Evolutionary conservation across 257 asterid genomes (phyloP).

Genomic region (Ehretia macrophylla): DNA sequence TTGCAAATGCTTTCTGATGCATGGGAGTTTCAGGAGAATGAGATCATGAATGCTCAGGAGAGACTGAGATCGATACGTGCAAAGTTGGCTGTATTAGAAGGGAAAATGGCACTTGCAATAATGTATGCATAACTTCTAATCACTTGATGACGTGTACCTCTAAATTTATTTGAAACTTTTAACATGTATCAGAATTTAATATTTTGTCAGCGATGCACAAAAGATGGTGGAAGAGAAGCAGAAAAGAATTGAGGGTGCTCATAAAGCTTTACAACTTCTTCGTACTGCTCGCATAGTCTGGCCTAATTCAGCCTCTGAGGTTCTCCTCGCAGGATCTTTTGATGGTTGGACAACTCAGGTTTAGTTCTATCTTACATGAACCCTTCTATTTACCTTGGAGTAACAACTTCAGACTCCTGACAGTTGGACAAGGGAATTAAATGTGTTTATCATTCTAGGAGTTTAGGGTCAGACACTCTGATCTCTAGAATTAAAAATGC

Average conservation of each 20-base stretch:
- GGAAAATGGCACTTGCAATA: conserved; percentile 68
- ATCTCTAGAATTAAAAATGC: too few relatives aligned
- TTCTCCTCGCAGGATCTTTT: conserved; percentile 73
- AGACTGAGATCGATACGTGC: conserved; percentile 66
- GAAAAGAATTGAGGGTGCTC: conserved; percentile 50
- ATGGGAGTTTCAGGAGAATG: conserved; percentile 80
- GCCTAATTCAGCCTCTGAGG: conserved; percentile 80
- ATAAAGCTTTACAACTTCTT: conserved; percentile 58
- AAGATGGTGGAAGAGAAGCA: conserved; percentile 54
- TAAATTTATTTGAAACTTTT: not conserved
- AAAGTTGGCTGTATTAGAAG: conserved; percentile 69
- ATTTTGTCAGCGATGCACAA: conserved; percentile 50
- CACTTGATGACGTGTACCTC: conserved; percentile 8
- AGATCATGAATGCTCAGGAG: conserved; percentile 57
- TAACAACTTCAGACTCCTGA: too few relatives aligned
- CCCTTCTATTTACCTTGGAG: not conserved
- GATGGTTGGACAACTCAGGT: conserved; percentile 99
- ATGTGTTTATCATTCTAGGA: not conserved
- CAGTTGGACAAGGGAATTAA: too few relatives aligned
- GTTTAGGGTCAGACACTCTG: too few relatives aligned
- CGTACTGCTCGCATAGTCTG: conserved; percentile 55
- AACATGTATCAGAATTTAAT: not conserved
- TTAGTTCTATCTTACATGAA: conserved; percentile 10
- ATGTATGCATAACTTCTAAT: conserved; percentile 34
- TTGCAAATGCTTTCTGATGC: conserved; percentile 64